Evolutionary conservation across 2,329 filamentous ascomycete genomes (phyloP).

Genomic region (Xylogone sp.): DNA sequence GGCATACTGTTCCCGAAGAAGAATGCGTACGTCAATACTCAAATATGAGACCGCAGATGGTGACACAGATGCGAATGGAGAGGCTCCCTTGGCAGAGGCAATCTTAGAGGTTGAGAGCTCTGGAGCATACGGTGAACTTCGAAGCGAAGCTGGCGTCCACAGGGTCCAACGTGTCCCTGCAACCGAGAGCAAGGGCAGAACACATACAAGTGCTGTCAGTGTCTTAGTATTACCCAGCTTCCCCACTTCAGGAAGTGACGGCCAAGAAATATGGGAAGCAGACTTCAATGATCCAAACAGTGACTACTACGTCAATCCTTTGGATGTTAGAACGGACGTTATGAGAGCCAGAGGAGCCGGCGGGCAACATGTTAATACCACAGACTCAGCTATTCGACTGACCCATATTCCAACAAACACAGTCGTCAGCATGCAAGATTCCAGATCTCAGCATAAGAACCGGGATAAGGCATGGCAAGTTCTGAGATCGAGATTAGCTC

Average conservation of each 20-base stretch:
- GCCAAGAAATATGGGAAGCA: slow-evolving; percentile 45
- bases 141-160: slow-evolving; percentile 90
- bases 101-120: slow-evolving; percentile 76
- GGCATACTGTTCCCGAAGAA: slow-evolving; percentile 66
- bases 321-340: slow-evolving; percentile 79
- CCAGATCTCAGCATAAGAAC: slow-evolving; percentile 85
- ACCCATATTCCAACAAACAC: slow-evolving; percentile 87
- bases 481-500: slow-evolving; percentile 76
- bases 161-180: slow-evolving; percentile 89
- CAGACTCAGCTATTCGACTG: slow-evolving; percentile 89
- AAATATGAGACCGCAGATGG: slow-evolving; percentile 78
- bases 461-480: slow-evolving; percentile 83
- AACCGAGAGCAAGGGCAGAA: slow-evolving; percentile 86
- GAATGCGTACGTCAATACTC: slow-evolving; percentile 63
- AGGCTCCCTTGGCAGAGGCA: slow-evolving; percentile 76
- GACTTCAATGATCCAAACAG: slow-evolving; percentile 81
- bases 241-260: slow-evolving; percentile 48
- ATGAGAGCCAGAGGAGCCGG: slow-evolving; percentile 92
- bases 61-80: slow-evolving; percentile 51
- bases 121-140: slow-evolving; percentile 76
- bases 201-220: slow-evolving; percentile 88
- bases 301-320: slow-evolving; percentile 84
- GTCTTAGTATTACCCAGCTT: slow-evolving; percentile 91
- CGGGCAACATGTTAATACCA: slow-evolving; percentile 98
- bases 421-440: slow-evolving; percentile 88